phyloP scores from a whole-genome alignment of 2,329 filamentous ascomycete species.

The Epichloe elymi region DNA sequence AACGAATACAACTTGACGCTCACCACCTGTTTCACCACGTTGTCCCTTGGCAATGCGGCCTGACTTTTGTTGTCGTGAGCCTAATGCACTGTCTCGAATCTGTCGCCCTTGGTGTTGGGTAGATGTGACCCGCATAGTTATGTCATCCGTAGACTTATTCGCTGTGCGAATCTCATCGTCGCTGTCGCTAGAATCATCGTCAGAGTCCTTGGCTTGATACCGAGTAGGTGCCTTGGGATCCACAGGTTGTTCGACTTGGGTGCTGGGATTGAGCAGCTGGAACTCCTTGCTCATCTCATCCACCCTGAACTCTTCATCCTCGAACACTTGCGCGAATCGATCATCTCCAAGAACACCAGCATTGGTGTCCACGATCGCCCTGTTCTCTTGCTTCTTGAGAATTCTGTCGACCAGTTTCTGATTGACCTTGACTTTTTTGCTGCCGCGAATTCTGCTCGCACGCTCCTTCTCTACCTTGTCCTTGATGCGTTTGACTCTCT shows the following conservation, averaged over 20 bases:
- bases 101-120: conserved; percentile 47
- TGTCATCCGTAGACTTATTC: conserved; percentile 21
- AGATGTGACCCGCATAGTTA: conserved; percentile 57
- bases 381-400: conserved; percentile 50
- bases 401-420: conserved; percentile 64
- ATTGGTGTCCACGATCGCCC: conserved; percentile 41
- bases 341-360: conserved; percentile 65
- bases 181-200: conserved; percentile 31
- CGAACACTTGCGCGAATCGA: conserved; percentile 80
- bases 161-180: conserved; percentile 16
- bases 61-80: conserved; percentile 39
- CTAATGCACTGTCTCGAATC: conserved; percentile 41
- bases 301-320: conserved; percentile 84
- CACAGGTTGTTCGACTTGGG: conserved; percentile 29
- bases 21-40: conserved; percentile 41
- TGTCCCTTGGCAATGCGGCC: conserved; percentile 32
- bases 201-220: conserved; percentile 28
- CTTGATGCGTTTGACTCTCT: conserved; percentile 78
- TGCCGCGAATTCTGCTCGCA: conserved; percentile 84
- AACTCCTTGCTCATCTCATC: conserved; percentile 86
- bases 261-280: conserved; percentile 78
- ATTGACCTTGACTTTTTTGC: conserved; percentile 97
- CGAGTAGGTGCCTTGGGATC: conserved; percentile 22
- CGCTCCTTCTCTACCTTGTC: conserved; percentile 95
- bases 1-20: conserved; percentile 60